These are phyloP conservation scores for Saccharomycopsis capsularis DNA, from an alignment of 805 yeast species.

Conservation along the genomic window DNA sequence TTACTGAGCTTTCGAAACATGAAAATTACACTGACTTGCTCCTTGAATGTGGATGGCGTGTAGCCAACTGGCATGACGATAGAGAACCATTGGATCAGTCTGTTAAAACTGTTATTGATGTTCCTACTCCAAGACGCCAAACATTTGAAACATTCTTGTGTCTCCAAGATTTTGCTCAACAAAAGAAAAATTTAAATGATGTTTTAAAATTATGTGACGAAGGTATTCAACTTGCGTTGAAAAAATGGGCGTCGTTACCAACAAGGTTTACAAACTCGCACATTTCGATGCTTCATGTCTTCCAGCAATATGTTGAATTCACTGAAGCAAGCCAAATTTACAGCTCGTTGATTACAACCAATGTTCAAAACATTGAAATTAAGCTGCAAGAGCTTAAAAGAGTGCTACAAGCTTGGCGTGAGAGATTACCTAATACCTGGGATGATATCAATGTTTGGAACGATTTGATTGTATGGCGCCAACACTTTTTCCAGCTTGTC, in stretches of 20 bases:
- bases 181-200: conserved; percentile 77
- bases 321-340: conserved; percentile 96
- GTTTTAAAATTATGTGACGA: conserved; percentile 87
- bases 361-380: conserved; percentile 83
- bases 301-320: conserved; percentile 96
- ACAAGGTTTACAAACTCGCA: conserved; percentile 71
- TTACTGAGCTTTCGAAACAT: conserved; percentile 93
- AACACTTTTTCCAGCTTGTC: conserved; percentile 94
- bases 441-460: conserved; percentile 98
- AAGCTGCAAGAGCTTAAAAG: conserved; percentile 93
- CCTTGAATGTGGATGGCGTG: conserved; percentile 99
- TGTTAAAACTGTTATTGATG: conserved; percentile 95
- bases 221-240: conserved; percentile 85
- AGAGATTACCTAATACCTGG: conserved; percentile 92
- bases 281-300: conserved; percentile 80
- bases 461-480: conserved; percentile 96
- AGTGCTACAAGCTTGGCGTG: conserved; percentile 96
- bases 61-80: conserved; percentile 96
- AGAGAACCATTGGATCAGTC: conserved; percentile 91
- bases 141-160: conserved; percentile 91
- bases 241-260: conserved; percentile 92
- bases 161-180: conserved; percentile 89
- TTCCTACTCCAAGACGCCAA: conserved; percentile 95
- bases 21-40: conserved; percentile 94
- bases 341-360: conserved; percentile 78